These are phyloP conservation scores for Acacia concinna DNA, from an alignment of 331 rosid species.

Conservation along the genomic window DNA sequence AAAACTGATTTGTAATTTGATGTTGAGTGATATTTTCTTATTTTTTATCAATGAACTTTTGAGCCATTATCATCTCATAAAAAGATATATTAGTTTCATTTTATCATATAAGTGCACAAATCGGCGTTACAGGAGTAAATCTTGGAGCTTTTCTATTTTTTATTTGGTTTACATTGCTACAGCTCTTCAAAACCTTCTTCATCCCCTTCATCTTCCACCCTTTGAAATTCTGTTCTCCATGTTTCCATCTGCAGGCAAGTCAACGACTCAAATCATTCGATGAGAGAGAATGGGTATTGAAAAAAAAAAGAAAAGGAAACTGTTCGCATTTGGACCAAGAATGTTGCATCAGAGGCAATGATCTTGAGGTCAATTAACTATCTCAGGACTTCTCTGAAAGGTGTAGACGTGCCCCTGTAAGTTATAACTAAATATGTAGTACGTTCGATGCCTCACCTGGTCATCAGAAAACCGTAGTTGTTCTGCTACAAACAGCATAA, in stretches of 20 bases:
- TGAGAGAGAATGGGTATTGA: background rate
- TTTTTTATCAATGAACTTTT: too few species aligned
- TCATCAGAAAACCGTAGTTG: slow-evolving; percentile 72
- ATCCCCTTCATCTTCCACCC: slow-evolving; percentile 74
- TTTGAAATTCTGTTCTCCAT: slow-evolving; percentile 65
- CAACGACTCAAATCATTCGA: slow-evolving; percentile 5
- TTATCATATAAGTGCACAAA: background rate
- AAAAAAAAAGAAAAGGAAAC: background rate
- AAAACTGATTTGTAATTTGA: too few species aligned
- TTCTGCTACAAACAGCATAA: slow-evolving; percentile 63
- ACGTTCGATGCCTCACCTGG: slow-evolving; percentile 47
- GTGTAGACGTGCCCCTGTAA: background rate
- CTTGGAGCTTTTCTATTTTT: too few species aligned
- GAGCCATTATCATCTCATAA: background rate
- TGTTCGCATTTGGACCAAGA: background rate
- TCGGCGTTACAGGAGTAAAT: background rate
- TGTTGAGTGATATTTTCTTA: too few species aligned
- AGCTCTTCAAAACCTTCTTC: slow-evolving; percentile 89
- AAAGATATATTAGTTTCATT: background rate
- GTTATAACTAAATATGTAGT: background rate
- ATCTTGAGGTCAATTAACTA: background rate
- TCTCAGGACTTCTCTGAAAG: background rate
- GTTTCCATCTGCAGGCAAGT: slow-evolving; percentile 63
- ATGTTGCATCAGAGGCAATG: background rate
- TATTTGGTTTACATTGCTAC: too few species aligned